phyloP scores from a whole-genome alignment of 2,329 filamentous ascomycete species.

The Thielaviopsis cerberus region DNA sequence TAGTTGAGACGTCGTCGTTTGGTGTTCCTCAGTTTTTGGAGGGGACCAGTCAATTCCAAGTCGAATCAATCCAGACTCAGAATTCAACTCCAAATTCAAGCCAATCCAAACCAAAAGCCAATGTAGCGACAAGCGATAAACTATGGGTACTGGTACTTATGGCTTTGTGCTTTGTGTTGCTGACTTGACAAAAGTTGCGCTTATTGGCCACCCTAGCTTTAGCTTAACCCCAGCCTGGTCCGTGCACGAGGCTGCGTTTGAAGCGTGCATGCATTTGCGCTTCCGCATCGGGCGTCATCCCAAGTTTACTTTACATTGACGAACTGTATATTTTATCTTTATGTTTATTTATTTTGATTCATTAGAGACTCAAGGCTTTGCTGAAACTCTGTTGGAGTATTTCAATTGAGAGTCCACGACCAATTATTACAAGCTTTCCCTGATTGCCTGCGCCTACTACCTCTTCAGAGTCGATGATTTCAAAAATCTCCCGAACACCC shows the following conservation, averaged over 20 bases:
- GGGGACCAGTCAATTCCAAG: neutral
- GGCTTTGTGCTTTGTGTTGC: neutral
- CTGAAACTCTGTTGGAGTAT: slow-evolving; percentile 31
- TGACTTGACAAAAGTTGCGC: neutral
- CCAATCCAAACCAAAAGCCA: neutral
- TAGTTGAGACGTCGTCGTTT: neutral
- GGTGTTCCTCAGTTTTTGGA: neutral
- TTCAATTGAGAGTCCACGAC: slow-evolving; percentile 32
- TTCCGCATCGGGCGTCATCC: neutral
- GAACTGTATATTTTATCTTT: too few relatives aligned
- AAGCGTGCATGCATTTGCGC: neutral
- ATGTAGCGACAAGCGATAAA: neutral
- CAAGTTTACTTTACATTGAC: too few relatives aligned
- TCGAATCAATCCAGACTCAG: neutral
- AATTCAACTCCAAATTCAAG: neutral
- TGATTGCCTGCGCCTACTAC: slow-evolving; percentile 16
- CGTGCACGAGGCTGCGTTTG: slow-evolving; percentile 7
- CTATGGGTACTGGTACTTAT: neutral
- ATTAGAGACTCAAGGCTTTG: neutral
- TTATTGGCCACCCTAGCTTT: slow-evolving; percentile 1
- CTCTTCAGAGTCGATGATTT: slow-evolving; percentile 51
- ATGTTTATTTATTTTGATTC: neutral
- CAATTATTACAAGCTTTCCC: slow-evolving; percentile 48
- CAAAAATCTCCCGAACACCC: slow-evolving; percentile 83
- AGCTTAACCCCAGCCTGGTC: neutral